These are phyloP conservation scores for Lenwebbia sp. DNA, from an alignment of 345 rosid genomes.

Conservation along the genomic window DNA sequence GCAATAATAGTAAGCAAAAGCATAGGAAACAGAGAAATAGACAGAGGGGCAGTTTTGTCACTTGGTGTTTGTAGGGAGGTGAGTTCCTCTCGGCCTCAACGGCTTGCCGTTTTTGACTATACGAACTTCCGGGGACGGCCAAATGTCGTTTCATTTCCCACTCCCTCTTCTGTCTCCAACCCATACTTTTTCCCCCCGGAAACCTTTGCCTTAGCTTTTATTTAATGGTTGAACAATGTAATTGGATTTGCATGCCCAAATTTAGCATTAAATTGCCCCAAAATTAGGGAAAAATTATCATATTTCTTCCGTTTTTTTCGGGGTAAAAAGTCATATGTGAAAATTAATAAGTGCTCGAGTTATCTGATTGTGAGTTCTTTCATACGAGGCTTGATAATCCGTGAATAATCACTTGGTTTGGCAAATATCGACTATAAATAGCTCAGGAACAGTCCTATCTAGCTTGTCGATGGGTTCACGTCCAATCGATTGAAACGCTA, in stretches of 20 bases:
- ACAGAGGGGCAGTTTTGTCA: not conserved
- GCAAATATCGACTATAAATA: not conserved
- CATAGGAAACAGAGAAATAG: not conserved
- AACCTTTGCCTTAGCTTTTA: not conserved
- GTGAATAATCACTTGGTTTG: not conserved
- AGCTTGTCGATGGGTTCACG: not conserved
- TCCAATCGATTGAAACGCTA: not conserved
- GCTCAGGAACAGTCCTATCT: rapidly evolving
- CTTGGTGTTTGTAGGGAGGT: not conserved
- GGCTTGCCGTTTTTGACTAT: not conserved
- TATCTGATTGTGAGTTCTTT: not conserved
- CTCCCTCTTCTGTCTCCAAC: not conserved
- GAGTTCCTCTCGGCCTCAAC: not conserved
- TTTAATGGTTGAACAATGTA: not conserved
- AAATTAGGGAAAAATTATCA: not conserved
- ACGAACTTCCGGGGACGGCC: not conserved
- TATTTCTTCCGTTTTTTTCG: not conserved
- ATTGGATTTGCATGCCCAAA: not conserved
- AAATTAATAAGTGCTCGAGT: not conserved
- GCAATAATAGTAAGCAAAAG: not conserved
- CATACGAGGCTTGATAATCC: rapidly evolving
- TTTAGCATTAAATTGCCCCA: not conserved
- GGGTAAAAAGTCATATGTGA: too few relatives aligned
- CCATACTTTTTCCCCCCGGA: not conserved
- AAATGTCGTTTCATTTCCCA: not conserved